Base-by-base conservation (phyloP, 352 stramenopile genomes). In the Globisporangium iwayamae region DNA sequence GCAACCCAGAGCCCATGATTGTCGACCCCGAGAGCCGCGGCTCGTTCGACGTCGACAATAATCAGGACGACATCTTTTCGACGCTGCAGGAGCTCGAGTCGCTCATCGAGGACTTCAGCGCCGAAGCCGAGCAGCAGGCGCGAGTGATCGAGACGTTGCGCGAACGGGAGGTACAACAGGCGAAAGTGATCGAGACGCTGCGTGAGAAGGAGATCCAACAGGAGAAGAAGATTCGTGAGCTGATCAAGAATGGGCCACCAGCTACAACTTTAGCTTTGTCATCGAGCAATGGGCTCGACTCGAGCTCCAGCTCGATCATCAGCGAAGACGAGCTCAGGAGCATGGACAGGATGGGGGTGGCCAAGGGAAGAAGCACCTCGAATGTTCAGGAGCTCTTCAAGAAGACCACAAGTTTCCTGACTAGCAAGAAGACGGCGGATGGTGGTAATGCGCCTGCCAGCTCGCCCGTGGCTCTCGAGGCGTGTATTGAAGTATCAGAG, bases 91-190 rank as follows among this genome's bases (percentile, higher is more conserved):
- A 79, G 52, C 43, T 60, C 13, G 82, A 85, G 36, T 66, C 71
- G 55, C 72, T 88, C 11, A 47, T 90, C 22, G 72, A 85, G n/a
- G 83, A 85, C 39, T 62, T 88, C n/a, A 72, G 81, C 43, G 53
- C 68, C 18, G 84, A 90, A 57, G 56, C 79, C 36, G 69, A 69
- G 28, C 73, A 83, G 20, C 79, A 90, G 25, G 68, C 74, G 10
- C 72, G 83, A 50, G 55, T 74, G 18, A 72, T 80, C 22, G 67
- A 63, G n/a, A 57, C 66, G 39, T 59, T 83, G 55, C 76, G 73
- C 11, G 57, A 74, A 50, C 62, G 69, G 5, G 68, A 79, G 22
- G 45, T 54, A 16, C 66, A 73, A 3, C 79, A 90, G 25, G 67
- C 74, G 6, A 74, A 84, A 48, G 52, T 73, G 13, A 72, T 80